Evolutionary conservation across 2,329 filamentous ascomycete species (phyloP), one percentile per base, ranked within the genome.

Genomic region (Dryadomyces sulphureus): DNA sequence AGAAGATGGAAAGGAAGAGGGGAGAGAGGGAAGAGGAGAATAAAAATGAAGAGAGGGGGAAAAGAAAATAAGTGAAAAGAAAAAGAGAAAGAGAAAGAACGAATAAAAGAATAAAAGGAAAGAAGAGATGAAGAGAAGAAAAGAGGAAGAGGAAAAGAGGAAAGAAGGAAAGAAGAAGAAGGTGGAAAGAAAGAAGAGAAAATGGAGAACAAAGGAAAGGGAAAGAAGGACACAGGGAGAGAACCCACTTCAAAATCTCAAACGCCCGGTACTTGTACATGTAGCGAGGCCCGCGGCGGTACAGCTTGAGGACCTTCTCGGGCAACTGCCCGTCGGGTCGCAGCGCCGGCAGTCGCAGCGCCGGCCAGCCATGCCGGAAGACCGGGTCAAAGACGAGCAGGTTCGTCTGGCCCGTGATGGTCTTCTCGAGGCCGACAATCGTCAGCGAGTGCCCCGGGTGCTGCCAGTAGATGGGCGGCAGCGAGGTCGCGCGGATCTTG

Each of bases 401-500:
- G 53, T 84, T 83, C 44, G 70, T 65, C 17, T 68, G 66, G 22
- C 84, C 83, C 49, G 81, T 71, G 30, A 63, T 67, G 24, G 72
- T 74, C 52, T 74, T 76, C 61, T 95, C 88, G 22, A 94, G 70
- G 0, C 90, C 90, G 46, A 96, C 70, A 44, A 96, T 87, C 1
- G 87, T 94, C 67, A 94, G 70, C 1, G 89, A 95, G 60, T 96
- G 90, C 3, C 88, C 81, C 52, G 79, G 77, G 54, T 92, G 85
- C 59, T 96, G 90, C 50, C 94, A 79, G 62, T 95, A 96, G 36
- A 96, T 80, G 0, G 92, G 89, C 35, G 90, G 80, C 7, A 90
- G 66, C 14, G 69, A 62, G 0, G 90, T 95, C 45, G 71, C 65
- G 45, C 77, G 71, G n/a, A 94, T 73, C 55, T 79, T 85, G 32